Percentiles rank a stretch among this genome's conserved stretches.
Evolutionary conservation across 139 green algal species (phyloP).

Genomic region (Picochlorum sp.): DNA sequence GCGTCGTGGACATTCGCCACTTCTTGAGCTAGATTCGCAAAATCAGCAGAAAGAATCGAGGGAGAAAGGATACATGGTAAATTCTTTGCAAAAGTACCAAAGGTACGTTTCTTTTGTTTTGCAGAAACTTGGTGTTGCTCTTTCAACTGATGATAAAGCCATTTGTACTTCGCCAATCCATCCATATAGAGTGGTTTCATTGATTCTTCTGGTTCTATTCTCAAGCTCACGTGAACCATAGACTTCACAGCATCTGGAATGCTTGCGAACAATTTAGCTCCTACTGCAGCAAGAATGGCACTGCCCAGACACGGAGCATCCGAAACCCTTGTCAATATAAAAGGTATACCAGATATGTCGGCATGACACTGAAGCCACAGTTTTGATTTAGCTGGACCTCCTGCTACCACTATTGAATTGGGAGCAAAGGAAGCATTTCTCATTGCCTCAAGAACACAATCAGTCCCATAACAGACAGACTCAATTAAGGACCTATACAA

Average conservation of each 20-base stretch:
- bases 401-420: slow-evolving; percentile 35
- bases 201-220: slow-evolving; percentile 34
- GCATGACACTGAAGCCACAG: slow-evolving; percentile 73
- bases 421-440: slow-evolving; percentile 26
- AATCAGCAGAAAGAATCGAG: slow-evolving; percentile 62
- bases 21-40: slow-evolving; percentile 63
- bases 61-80: slow-evolving; percentile 48
- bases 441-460: slow-evolving; percentile 64
- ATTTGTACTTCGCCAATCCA: slow-evolving; percentile 34
- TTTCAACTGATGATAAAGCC: slow-evolving; percentile 50
- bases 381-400: slow-evolving; percentile 38
- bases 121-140: slow-evolving; percentile 15
- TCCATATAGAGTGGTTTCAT: slow-evolving; percentile 30
- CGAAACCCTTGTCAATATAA: slow-evolving; percentile 46
- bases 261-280: slow-evolving; percentile 31
- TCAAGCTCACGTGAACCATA: slow-evolving; percentile 45
- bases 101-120: not conserved
- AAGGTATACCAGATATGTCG: slow-evolving; percentile 49
- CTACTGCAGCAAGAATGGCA: slow-evolving; percentile 61
- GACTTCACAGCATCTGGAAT: slow-evolving; percentile 19
- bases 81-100: not conserved
- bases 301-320: slow-evolving; percentile 62
- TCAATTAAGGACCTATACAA: slow-evolving; percentile 64
- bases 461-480: slow-evolving; percentile 52
- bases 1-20: slow-evolving; percentile 46